Conservation (phyloP, 1,284 basidiomycete species). For the Mycosarcoma mackinlayi region DNA sequence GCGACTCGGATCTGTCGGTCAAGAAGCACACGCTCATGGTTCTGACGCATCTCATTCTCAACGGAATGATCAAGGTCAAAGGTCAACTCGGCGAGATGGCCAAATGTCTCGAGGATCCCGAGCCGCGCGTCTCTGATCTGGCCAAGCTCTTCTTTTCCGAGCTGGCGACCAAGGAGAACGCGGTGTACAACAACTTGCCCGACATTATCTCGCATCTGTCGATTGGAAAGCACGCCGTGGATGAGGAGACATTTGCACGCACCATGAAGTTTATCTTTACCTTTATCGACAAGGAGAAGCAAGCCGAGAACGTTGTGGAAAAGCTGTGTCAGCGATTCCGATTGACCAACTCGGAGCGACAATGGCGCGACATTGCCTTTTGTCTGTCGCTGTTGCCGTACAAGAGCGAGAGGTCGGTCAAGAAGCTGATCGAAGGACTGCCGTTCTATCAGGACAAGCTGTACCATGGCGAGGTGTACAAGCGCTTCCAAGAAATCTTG, state of each 20-base stretch:
- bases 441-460: constrained; percentile 85
- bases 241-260: constrained; percentile 89
- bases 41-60: constrained; percentile 93
- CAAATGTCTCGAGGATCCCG: constrained; percentile 95
- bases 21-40: constrained; percentile 99
- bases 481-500: constrained; percentile 88
- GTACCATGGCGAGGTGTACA: constrained; percentile 85
- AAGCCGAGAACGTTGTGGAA: constrained; percentile 68
- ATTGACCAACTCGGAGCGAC: constrained; percentile 84
- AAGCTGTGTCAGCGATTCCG: constrained; percentile 75
- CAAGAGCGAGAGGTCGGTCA: constrained; percentile 94
- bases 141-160: constrained; percentile 98
- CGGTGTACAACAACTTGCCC: constrained; percentile 97
- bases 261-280: constrained; percentile 96
- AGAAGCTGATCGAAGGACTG: constrained; percentile 89
- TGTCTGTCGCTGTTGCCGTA: constrained; percentile 93
- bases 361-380: constrained; percentile 97
- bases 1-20: constrained; percentile 85
- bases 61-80: constrained; percentile 99
- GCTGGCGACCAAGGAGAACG: constrained; percentile 94
- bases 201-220: constrained; percentile 77
- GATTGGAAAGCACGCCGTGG: constrained; percentile 90
- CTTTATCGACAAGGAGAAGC: constrained; percentile 86
- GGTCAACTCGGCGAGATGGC: constrained; percentile 99
- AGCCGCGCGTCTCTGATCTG: constrained; percentile 86